phyloP scores from a whole-genome alignment of 2,329 filamentous ascomycete genomes.

The Mycosphaerella arachidis region DNA sequence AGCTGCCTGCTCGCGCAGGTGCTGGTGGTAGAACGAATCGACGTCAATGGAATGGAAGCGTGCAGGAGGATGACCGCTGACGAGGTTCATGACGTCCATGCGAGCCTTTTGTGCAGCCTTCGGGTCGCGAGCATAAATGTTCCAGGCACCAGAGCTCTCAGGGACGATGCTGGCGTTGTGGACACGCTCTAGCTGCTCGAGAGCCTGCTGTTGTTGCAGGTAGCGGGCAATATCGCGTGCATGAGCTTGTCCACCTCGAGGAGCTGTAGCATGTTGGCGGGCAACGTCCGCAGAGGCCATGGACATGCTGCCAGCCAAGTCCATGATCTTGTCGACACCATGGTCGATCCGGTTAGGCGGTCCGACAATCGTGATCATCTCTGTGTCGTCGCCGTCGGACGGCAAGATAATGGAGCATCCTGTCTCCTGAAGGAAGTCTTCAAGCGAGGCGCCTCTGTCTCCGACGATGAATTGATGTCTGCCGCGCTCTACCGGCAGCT shows the following conservation, averaged over 20 bases:
- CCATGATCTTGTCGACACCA: conserved; percentile 79
- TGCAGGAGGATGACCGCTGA: conserved; percentile 68
- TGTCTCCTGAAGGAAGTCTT: conserved; percentile 85
- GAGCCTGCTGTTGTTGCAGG: conserved; percentile 72
- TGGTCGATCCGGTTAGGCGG: conserved; percentile 63
- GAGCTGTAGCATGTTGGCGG: conserved; percentile 69
- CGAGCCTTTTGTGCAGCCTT: conserved; percentile 77
- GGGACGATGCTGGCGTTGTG: conserved; percentile 83
- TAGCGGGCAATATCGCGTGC: conserved; percentile 85
- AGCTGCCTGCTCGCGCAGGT: conserved; percentile 62
- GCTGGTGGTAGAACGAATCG: conserved; percentile 74
- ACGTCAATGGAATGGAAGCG: conserved; percentile 64
- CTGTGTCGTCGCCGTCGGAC: conserved; percentile 69
- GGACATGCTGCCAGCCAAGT: conserved; percentile 82
- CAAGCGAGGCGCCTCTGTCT: conserved; percentile 69
- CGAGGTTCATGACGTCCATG: conserved; percentile 68
- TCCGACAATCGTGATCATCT: conserved; percentile 80
- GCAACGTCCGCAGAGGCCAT: conserved; percentile 78
- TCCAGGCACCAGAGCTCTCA: conserved; percentile 72
- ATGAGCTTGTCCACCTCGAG: conserved; percentile 68
- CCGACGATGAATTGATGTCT: conserved; percentile 95
- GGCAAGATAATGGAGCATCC: conserved; percentile 85
- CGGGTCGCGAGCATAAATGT: conserved; percentile 79
- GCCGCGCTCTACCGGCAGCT: conserved; percentile 76
- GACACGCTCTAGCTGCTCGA: conserved; percentile 73